Evolutionary conservation across 345 rosid species (phyloP).

Genomic region (Aquilaria yunnanensis): DNA sequence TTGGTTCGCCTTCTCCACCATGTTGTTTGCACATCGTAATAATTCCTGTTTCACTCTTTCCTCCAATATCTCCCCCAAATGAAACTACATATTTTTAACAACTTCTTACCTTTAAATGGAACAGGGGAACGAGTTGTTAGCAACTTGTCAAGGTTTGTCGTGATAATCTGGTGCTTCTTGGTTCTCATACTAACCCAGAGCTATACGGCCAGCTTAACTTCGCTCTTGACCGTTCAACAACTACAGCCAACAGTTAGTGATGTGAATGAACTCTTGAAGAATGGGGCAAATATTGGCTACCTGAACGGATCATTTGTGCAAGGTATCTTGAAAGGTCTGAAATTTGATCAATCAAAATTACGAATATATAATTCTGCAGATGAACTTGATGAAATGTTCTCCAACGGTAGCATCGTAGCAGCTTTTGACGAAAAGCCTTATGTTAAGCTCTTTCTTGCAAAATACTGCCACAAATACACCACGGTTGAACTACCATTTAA

Average conservation of each 20-base stretch:
- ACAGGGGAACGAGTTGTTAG: slow-evolving; percentile 41
- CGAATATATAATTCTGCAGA: background rate
- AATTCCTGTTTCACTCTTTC: too few relatives aligned
- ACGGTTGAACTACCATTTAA: background rate
- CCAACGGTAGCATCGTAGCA: slow-evolving; percentile 11
- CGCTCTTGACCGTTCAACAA: slow-evolving; percentile 35
- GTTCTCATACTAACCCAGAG: slow-evolving; percentile 43
- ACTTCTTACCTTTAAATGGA: too few relatives aligned
- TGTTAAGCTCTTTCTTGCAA: slow-evolving; percentile 3
- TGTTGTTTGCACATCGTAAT: slow-evolving; percentile 46
- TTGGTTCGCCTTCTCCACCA: slow-evolving; percentile 51
- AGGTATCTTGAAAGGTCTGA: background rate
- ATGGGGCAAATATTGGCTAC: slow-evolving; percentile 27
- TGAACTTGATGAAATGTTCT: slow-evolving; percentile 5
- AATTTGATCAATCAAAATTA: slow-evolving; percentile 1
- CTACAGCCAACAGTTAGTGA: slow-evolving; percentile 21
- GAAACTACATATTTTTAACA: too few relatives aligned
- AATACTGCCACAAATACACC: slow-evolving; percentile 1
- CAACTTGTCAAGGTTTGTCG: slow-evolving; percentile 38
- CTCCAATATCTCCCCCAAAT: too few relatives aligned
- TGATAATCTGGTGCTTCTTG: slow-evolving; percentile 47
- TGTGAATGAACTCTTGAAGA: slow-evolving; percentile 5
- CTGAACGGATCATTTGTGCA: slow-evolving; percentile 25
- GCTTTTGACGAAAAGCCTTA: slow-evolving; percentile 4
- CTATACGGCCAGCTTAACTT: slow-evolving; percentile 46